Base-by-base conservation (phyloP, 345 rosid species). In the Populus nigra region DNA sequence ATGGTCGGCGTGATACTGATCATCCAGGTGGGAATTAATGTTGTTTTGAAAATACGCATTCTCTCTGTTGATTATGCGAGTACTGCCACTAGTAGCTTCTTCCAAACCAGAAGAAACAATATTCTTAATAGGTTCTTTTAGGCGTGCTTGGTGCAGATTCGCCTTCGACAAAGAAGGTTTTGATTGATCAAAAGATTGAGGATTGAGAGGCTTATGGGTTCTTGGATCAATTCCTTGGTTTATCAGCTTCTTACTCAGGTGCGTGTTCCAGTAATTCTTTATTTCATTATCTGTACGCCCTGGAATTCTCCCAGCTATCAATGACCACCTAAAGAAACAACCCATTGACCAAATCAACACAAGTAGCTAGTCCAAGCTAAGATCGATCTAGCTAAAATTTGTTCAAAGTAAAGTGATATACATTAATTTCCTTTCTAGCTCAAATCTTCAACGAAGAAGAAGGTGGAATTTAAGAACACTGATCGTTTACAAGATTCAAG, bases 241-340 rank as follows among this genome's bases (percentile, higher is more conserved):
- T 68, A 91, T 82, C 50, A 94, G 89, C 84, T 93, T 93, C 80
- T 90, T 93, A 68, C 93, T 88, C 18, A 93, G 90, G 79, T 88
- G 93, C 27, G 97, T 91, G 74, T 93, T 92, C 98, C 98, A 93
- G 66, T 92, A 93, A 81, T 93, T 93, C 91, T 93, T 93, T 69
- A 93, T 93, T 79, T 90, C 98, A 67, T 93, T 93, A 72, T 93
- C 98, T 0, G 98, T 93, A 15, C 98, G 86, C 27, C 98, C 98
- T 0, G 98, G 97, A 55, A 93, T 88, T 78, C 98, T 91, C 68
- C 98, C 98, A 5, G 96, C 98, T 57, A 93, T 93, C 84, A 93
- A 36, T 11, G 98, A 86, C 98, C 98, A 91, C 87, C 98, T 90
- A 63, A 57, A 31, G 61, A 38, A 31, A 23, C 62, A 33, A 36